Evolutionary conservation across 768 basidiomycete genomes (phyloP).

Genomic region (Agrocybe chaxingu): DNA sequence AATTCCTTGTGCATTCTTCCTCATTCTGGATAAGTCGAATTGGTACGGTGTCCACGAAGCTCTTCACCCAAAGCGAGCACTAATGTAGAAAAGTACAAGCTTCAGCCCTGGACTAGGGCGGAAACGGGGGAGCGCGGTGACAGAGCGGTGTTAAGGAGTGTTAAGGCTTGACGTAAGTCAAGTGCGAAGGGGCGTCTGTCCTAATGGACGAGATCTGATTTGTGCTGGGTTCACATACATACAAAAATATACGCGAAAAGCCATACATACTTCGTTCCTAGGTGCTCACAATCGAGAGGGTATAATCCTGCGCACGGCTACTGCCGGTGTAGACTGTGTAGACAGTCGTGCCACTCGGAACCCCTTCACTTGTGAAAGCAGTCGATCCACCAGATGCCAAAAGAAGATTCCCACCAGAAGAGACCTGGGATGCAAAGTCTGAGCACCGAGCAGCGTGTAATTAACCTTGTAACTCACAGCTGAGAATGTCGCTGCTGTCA

Average conservation of each 20-base stretch:
- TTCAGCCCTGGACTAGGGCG: background rate
- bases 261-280: slow-evolving; percentile 10
- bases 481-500: slow-evolving; percentile 44
- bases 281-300: slow-evolving; percentile 34
- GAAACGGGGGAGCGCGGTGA: slow-evolving; percentile 11
- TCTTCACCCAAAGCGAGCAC: background rate
- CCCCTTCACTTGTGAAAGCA: slow-evolving; percentile 44
- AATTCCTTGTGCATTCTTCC: too few species aligned
- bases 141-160: slow-evolving; percentile 22
- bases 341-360: slow-evolving; percentile 48
- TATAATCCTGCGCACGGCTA: slow-evolving; percentile 31
- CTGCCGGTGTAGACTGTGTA: slow-evolving; percentile 36
- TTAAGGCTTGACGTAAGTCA: background rate
- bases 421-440: slow-evolving; percentile 28
- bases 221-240: background rate
- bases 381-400: slow-evolving; percentile 50
- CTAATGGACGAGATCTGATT: background rate
- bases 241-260: background rate
- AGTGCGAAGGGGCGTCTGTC: background rate
- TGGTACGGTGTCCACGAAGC: too few species aligned
- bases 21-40: too few species aligned
- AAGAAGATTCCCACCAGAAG: slow-evolving; percentile 44
- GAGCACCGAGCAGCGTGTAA: background rate
- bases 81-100: slow-evolving; percentile 4
- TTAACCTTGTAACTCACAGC: slow-evolving; percentile 35